These are phyloP conservation scores for Trifolium pratense DNA, from an alignment of 306 rosid species.

Conservation along the genomic window DNA sequence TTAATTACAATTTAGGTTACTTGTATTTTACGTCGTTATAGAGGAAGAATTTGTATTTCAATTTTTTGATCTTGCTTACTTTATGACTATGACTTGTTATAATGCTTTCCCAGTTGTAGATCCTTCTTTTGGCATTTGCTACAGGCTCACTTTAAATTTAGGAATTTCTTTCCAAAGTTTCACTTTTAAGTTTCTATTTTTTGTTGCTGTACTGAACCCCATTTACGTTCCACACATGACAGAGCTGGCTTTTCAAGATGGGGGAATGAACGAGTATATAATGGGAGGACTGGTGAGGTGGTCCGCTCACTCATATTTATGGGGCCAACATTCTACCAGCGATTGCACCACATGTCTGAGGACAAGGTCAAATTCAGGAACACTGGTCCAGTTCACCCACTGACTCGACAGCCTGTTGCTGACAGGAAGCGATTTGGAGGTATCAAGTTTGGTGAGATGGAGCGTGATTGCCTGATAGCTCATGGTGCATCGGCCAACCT, in stretches of 20 bases:
- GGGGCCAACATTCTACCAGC: slow-evolving; percentile 98
- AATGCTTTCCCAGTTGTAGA: slow-evolving; percentile 29
- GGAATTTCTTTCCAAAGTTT: slow-evolving; percentile 26
- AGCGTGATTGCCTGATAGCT: slow-evolving; percentile 93
- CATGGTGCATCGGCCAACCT: slow-evolving; percentile 97
- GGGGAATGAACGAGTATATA: slow-evolving; percentile 93
- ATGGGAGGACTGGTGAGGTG: slow-evolving; percentile 93
- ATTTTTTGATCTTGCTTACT: slow-evolving; percentile 28
- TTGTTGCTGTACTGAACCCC: not conserved
- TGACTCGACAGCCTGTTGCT: slow-evolving; percentile 95
- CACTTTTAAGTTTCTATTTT: slow-evolving; percentile 1
- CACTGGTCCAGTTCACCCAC: slow-evolving; percentile 98
- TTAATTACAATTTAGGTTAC: slow-evolving; percentile 23
- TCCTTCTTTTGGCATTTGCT: slow-evolving; percentile 30
- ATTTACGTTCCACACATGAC: slow-evolving; percentile 38
- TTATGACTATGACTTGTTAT: slow-evolving; percentile 27
- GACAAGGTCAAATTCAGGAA: slow-evolving; percentile 93
- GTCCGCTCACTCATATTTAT: slow-evolving; percentile 81
- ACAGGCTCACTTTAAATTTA: not conserved
- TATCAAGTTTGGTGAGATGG: slow-evolving; percentile 97
- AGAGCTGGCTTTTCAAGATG: slow-evolving; percentile 91
- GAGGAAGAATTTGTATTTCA: slow-evolving; percentile 24
- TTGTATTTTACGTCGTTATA: not conserved
- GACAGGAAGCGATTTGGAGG: slow-evolving; percentile 97
- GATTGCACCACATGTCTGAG: slow-evolving; percentile 94